Evolutionary conservation across 768 basidiomycete genomes (phyloP), one percentile per base, ranked within the genome.

Genomic region (Hortiboletus flavorubellus): DNA sequence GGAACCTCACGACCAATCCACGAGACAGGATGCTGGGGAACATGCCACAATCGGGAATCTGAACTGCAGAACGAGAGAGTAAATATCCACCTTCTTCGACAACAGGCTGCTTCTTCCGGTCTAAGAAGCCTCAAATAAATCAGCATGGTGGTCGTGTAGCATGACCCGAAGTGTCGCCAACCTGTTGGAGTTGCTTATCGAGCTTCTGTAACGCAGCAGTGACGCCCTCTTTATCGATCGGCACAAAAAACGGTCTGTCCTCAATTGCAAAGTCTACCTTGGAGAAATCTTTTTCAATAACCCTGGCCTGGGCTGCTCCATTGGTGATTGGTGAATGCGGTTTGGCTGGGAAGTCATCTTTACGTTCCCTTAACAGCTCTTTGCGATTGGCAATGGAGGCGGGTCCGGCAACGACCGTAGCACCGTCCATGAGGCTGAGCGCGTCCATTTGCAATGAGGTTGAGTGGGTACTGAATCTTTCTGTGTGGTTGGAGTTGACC

Each of bases 1-100:
- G 77, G 76, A 45, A 92, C 80, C 69, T 91, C 87, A 49, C 72
- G 75, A 12, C 89, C 89, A 46, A 80, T 78, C 87, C 89, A 90
- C 53, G 79, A 77, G 5, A 83, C 80, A 10, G 89, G 89, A 2
- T 44, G 47, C 82, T 84, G 42, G 53, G 7, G 18, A 35, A 31
- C 1, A 26, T 18, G 31, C 8, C 26, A 51, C 37, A 23, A 35
- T 46, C 33, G 45, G 14, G 16, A 8, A 42, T 23, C 15, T 18
- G 8, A 45, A 21, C 35, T 8, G 37, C 7, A n/a, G 41, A 46
- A 33, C 10, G 7, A 30, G 33, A 55, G 6, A 23, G 63, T 31
- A 18, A 18, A 21, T 49, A 75, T 51, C 29, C 33, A 63, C 77
- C 75, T 91, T 91, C 62, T 74, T 79, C 6, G 89, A 91, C 30